phyloP scores from a whole-genome alignment of 306 rosid species.

The Adenanthera pavonina region DNA sequence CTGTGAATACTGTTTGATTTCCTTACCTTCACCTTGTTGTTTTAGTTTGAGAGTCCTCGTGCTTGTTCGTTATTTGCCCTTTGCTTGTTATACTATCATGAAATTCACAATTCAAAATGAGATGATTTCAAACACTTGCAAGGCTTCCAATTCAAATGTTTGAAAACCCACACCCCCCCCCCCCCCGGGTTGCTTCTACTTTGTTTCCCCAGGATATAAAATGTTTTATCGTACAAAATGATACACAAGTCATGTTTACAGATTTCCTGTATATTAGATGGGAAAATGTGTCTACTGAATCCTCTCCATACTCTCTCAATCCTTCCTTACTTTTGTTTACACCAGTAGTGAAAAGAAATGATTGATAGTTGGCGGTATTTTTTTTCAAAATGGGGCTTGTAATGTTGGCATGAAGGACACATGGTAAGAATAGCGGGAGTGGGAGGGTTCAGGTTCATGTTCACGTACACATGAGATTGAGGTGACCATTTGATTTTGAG shows the following conservation, averaged over 20 bases:
- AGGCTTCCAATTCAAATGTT: not conserved
- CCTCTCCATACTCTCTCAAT: too few relatives aligned
- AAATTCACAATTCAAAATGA: slow-evolving; percentile 20
- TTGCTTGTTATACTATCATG: not conserved
- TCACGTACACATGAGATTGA: slow-evolving; percentile 83
- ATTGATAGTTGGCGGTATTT: too few relatives aligned
- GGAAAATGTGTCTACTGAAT: too few relatives aligned
- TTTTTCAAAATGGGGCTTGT: too few relatives aligned
- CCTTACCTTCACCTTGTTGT: not conserved
- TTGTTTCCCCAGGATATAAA: not conserved
- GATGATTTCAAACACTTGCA: not conserved
- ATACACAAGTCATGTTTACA: too few relatives aligned
- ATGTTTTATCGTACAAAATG: too few relatives aligned
- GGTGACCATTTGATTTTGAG: slow-evolving; percentile 69
- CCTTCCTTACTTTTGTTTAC: too few relatives aligned
- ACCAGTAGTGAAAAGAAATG: too few relatives aligned
- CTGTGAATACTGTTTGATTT: slow-evolving; percentile 68
- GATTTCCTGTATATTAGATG: too few relatives aligned
- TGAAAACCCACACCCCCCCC: too few relatives aligned
- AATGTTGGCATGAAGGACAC: slow-evolving; percentile 88
- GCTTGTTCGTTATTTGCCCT: slow-evolving; percentile 6
- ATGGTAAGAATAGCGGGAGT: slow-evolving; percentile 93
- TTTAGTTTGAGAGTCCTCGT: slow-evolving; percentile 17
- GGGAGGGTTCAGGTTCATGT: slow-evolving; percentile 22
- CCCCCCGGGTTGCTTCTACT: not conserved